Percentiles rank a stretch among this genome's conserved stretches.
Evolutionary conservation across 352 stramenopile species (phyloP).

Genomic region (Globisporangium viniferum): DNA sequence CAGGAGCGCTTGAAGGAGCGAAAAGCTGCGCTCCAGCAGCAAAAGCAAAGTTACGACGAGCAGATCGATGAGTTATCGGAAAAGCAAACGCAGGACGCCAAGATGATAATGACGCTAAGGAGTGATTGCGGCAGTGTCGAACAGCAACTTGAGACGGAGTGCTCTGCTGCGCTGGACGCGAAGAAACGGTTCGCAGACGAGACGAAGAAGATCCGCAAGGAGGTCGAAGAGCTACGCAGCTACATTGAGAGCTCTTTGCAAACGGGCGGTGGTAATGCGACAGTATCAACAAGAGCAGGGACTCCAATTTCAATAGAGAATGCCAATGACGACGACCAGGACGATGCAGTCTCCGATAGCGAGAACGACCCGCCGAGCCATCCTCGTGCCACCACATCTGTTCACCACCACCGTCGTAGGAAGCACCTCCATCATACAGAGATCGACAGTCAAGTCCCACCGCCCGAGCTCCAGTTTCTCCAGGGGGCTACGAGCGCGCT

Average conservation of each 20-base stretch:
- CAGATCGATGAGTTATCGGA: conserved; percentile 34
- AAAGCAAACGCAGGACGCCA: conserved; percentile 35
- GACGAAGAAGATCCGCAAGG: conserved; percentile 30
- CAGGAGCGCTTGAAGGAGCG: conserved; percentile 47
- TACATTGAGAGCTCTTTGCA: conserved; percentile 42
- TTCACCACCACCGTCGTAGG: conserved; percentile 1
- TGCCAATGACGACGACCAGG: background rate
- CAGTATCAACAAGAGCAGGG: background rate
- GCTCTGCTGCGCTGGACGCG: conserved; percentile 17
- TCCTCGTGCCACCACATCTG: background rate
- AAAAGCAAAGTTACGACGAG: conserved; percentile 27
- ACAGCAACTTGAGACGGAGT: conserved; percentile 25
- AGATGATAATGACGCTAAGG: conserved; percentile 36
- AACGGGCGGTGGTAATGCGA: background rate
- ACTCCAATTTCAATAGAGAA: background rate
- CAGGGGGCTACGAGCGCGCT: conserved; percentile 41
- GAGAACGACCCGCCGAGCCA: background rate
- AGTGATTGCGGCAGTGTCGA: conserved; percentile 32
- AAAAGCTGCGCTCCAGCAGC: conserved; percentile 43
- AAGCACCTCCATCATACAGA: background rate
- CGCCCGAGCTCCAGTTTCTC: conserved; percentile 46
- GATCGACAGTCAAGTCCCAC: background rate
- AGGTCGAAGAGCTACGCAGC: conserved; percentile 40
- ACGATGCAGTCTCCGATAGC: background rate
- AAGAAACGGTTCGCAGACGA: conserved; percentile 28